Conservation (phyloP, 83 land plant species). For the Larix sibirica region DNA sequence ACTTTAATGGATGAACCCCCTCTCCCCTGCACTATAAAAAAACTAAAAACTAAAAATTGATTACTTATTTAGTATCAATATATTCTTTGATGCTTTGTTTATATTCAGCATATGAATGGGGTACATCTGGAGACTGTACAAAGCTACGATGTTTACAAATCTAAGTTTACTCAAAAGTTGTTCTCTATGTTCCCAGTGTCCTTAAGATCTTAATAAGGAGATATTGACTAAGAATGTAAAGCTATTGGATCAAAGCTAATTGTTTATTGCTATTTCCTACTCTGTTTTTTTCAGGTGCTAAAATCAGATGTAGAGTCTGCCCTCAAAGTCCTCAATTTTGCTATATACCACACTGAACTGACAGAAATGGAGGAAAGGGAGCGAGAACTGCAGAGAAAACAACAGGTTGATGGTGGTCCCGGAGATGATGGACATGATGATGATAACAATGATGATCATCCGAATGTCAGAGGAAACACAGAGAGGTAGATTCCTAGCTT, state of each 20-base stretch:
- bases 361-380: slow-evolving; percentile 97
- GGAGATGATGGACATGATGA: slow-evolving; percentile 26
- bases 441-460: slow-evolving; percentile 18
- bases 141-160: neutral
- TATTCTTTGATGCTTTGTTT: neutral
- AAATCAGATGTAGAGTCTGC: slow-evolving; percentile 95
- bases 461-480: slow-evolving; percentile 16
- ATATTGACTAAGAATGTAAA: neutral
- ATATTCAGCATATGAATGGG: too few species aligned
- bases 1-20: too few species aligned
- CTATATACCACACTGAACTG: slow-evolving; percentile 93
- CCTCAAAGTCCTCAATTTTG: slow-evolving; percentile 88
- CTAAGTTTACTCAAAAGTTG: too few species aligned
- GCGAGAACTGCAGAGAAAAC: slow-evolving; percentile 63
- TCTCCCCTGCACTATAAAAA: too few species aligned
- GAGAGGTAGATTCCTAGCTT: slow-evolving; percentile 5
- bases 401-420: slow-evolving; percentile 38
- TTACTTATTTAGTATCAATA: neutral
- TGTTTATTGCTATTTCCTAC: too few species aligned
- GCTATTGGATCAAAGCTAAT: neutral
- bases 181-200: too few species aligned
- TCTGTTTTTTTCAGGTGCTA: slow-evolving; percentile 47
- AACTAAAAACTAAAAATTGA: too few species aligned
- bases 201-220: too few species aligned
- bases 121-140: neutral